Evolutionary conservation across 257 asterid species (phyloP).

Genomic region (Nicotiana attenuata): DNA sequence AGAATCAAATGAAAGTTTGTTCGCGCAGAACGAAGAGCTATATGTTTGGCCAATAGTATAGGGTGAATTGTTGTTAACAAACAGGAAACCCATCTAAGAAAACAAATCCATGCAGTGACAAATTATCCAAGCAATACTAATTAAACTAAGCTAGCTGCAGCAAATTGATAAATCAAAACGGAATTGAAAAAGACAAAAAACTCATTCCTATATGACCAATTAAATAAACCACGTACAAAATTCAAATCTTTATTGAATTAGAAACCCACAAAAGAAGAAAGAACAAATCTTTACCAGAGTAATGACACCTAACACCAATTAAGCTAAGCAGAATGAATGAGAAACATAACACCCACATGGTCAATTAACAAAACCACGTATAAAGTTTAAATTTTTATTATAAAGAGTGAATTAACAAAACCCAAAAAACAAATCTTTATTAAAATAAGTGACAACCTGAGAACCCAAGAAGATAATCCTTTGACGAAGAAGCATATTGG

Average conservation of each 20-base stretch:
- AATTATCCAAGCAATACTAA: not conserved
- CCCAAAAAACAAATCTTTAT: not conserved
- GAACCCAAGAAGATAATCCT: slow-evolving; percentile 86
- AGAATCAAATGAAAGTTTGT: not conserved
- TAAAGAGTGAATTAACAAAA: not conserved
- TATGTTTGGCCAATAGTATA: not conserved
- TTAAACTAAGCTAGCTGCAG: not conserved
- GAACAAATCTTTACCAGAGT: not conserved
- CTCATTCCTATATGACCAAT: not conserved
- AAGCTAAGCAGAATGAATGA: not conserved
- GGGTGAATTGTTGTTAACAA: not conserved
- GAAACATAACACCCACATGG: not conserved
- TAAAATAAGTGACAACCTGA: slow-evolving; percentile 37
- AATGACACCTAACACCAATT: not conserved
- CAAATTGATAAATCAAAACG: not conserved
- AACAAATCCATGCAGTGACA: not conserved
- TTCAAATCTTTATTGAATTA: slow-evolving; percentile 4
- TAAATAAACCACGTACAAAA: slow-evolving; percentile 5
- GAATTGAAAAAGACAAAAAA: not conserved
- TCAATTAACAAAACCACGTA: not conserved
- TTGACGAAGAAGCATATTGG: slow-evolving; percentile 98
- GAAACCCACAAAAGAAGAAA: not conserved
- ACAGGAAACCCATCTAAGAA: not conserved
- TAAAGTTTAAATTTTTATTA: not conserved
- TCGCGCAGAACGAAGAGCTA: not conserved